Evolutionary conservation across 2,329 filamentous ascomycete genomes (phyloP).

Genomic region (Hymenotorrendiella dingleyae): DNA sequence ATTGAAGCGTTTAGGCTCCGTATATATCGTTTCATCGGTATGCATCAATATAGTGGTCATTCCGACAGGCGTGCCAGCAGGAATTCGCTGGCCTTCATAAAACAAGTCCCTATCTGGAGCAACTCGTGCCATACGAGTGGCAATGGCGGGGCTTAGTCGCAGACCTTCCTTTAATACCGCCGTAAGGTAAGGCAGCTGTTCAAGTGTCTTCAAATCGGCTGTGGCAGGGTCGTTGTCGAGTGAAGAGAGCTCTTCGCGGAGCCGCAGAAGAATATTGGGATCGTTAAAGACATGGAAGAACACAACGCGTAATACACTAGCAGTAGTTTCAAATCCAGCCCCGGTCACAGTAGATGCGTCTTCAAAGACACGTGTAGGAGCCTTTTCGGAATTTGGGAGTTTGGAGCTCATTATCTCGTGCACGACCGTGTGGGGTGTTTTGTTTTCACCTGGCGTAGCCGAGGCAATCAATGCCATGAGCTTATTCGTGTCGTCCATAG

Average conservation of each 20-base stretch:
- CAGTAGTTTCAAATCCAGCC: constrained; percentile 34
- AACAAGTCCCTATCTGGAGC: not conserved
- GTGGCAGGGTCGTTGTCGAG: too few relatives aligned
- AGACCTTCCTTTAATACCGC: constrained; percentile 28
- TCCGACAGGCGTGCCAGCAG: not conserved
- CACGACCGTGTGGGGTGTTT: constrained; percentile 17
- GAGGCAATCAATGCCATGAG: not conserved
- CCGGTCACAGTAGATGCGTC: constrained; percentile 29
- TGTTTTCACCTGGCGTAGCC: not conserved
- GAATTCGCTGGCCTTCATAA: not conserved
- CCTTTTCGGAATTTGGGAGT: not conserved
- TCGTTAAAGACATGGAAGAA: constrained; percentile 33
- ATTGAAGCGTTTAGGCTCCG: constrained; percentile 8
- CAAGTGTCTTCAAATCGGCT: constrained; percentile 12
- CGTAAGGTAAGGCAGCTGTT: constrained; percentile 26
- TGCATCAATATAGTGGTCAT: not conserved
- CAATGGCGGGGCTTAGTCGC: constrained; percentile 1
- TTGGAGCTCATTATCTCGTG: constrained; percentile 13
- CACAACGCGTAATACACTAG: constrained; percentile 29
- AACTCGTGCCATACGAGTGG: not conserved
- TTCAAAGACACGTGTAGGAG: constrained; percentile 23
- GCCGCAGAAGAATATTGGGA: constrained; percentile 21
- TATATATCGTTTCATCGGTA: not conserved
- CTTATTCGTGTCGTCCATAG: constrained; percentile 1
- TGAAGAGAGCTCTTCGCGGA: constrained; percentile 35